Evolutionary conservation across 2,329 filamentous ascomycete species (phyloP).

Genomic region (Penicillium sp.): DNA sequence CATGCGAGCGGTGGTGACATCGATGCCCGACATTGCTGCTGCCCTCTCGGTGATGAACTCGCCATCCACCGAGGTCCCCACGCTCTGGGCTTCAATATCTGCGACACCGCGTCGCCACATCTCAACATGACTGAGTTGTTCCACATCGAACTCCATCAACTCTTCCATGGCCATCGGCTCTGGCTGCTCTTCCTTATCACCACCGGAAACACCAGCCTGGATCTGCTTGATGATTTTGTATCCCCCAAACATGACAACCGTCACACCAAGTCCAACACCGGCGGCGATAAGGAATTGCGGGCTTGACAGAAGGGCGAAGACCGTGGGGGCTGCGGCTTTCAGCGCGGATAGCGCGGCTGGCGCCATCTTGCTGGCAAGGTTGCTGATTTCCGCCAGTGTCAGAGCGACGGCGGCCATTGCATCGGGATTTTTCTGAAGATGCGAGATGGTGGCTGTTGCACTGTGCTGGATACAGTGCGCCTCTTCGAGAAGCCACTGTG

Average conservation of each 20-base stretch:
- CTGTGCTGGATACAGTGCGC: conserved; percentile 84
- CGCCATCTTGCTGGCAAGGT: conserved; percentile 74
- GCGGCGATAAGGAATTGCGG: conserved; percentile 94
- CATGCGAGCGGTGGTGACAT: conserved; percentile 31
- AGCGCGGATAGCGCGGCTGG: conserved; percentile 70
- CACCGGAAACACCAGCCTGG: conserved; percentile 41
- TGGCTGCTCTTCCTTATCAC: conserved; percentile 16
- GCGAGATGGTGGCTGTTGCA: conserved; percentile 73
- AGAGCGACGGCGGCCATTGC: conserved; percentile 90
- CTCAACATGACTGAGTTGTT: conserved; percentile 55
- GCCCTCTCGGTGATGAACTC: conserved; percentile 61
- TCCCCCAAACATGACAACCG: conserved; percentile 88
- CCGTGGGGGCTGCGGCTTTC: conserved; percentile 75
- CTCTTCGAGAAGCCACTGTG: conserved; percentile 76
- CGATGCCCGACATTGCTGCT: conserved; percentile 44
- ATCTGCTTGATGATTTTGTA: conserved; percentile 97
- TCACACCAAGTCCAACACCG: conserved; percentile 84
- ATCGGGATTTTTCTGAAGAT: conserved; percentile 76
- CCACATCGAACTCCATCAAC: conserved; percentile 50
- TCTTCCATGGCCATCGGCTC: conserved; percentile 47
- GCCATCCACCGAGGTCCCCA: conserved; percentile 59
- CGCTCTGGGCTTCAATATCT: conserved; percentile 50
- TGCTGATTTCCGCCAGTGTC: conserved; percentile 84
- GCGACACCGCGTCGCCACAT: conserved; percentile 60
- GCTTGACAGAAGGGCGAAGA: conserved; percentile 78